Percentiles rank a stretch among this genome's conserved stretches.
These are phyloP conservation scores for Lophiotrema nucula DNA, from an alignment of 495 filamentous ascomycete genomes.

Conservation along the genomic window DNA sequence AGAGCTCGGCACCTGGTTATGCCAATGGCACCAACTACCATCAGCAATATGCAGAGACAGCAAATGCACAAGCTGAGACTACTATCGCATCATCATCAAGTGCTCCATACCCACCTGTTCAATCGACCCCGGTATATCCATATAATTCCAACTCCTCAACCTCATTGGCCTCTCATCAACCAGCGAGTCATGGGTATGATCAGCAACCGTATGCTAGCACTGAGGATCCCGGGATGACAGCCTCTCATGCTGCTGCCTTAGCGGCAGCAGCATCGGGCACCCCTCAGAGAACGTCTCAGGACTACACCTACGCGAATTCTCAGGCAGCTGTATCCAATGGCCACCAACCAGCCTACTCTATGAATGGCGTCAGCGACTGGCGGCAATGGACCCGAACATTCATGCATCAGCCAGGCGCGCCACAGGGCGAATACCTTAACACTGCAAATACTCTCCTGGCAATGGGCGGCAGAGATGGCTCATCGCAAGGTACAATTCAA, in stretches of 20 bases:
- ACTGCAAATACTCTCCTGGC: constrained; percentile 35
- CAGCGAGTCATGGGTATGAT: constrained; percentile 2
- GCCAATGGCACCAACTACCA: constrained; percentile 11
- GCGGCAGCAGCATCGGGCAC: constrained; percentile 18
- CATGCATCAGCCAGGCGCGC: constrained; percentile 8
- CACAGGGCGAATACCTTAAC: constrained; percentile 29
- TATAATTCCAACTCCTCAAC: neutral
- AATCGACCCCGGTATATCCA: neutral
- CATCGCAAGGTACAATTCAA: constrained; percentile 13
- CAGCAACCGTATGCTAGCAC: constrained; percentile 16
- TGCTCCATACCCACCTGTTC: constrained; percentile 2
- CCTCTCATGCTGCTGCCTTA: constrained; percentile 29
- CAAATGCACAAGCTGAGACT: constrained; percentile 1
- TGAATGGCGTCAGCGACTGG: constrained; percentile 25
- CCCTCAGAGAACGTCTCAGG: constrained; percentile 8
- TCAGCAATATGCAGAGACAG: constrained; percentile 14
- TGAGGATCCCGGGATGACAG: constrained; percentile 19
- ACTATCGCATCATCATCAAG: neutral
- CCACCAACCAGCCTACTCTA: constrained; percentile 10
- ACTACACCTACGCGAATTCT: constrained; percentile 11
- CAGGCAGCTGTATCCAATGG: constrained; percentile 3
- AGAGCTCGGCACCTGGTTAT: constrained; percentile 1
- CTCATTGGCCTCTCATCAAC: neutral
- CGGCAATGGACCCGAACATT: constrained; percentile 22
- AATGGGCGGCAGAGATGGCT: constrained; percentile 28